Evolutionary conservation across 441 rosid species (phyloP).

Genomic region (Croton laevigatus): DNA sequence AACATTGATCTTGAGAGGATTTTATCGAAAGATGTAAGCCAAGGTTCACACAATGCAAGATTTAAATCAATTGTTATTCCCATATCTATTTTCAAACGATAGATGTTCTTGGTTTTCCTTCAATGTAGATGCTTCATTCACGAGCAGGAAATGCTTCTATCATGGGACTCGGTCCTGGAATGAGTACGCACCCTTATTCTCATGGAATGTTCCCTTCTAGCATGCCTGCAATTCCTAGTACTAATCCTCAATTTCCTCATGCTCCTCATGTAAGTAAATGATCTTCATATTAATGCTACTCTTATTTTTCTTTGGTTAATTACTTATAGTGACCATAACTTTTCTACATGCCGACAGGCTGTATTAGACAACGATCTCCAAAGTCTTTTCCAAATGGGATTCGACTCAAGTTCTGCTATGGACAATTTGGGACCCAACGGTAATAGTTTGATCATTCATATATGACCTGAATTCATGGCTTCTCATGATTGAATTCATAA

Average conservation of each 20-base stretch:
- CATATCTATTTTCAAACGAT: conserved; percentile 19
- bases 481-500: too few relatives aligned
- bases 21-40: conserved; percentile 81
- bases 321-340: background rate
- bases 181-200: conserved; percentile 41
- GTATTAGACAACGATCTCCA: conserved; percentile 65
- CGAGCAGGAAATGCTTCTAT: conserved; percentile 43
- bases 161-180: conserved; percentile 42
- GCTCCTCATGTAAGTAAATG: conserved; percentile 49
- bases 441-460: conserved; percentile 23
- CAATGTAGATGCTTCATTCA: conserved; percentile 54
- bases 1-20: conserved; percentile 69
- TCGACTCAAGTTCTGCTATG: conserved; percentile 50
- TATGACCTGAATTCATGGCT: background rate
- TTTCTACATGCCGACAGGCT: conserved; percentile 30
- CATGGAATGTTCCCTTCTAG: conserved; percentile 42
- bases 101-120: conserved; percentile 22
- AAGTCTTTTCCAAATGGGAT: conserved; percentile 66
- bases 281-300: background rate
- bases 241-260: conserved; percentile 53
- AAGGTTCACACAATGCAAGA: conserved; percentile 1
- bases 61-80: conserved; percentile 2
- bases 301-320: background rate
- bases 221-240: conserved; percentile 43
- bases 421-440: conserved; percentile 60